Base-by-base conservation (phyloP, 495 filamentous ascomycete species). In the Aspergillus sparsus region DNA sequence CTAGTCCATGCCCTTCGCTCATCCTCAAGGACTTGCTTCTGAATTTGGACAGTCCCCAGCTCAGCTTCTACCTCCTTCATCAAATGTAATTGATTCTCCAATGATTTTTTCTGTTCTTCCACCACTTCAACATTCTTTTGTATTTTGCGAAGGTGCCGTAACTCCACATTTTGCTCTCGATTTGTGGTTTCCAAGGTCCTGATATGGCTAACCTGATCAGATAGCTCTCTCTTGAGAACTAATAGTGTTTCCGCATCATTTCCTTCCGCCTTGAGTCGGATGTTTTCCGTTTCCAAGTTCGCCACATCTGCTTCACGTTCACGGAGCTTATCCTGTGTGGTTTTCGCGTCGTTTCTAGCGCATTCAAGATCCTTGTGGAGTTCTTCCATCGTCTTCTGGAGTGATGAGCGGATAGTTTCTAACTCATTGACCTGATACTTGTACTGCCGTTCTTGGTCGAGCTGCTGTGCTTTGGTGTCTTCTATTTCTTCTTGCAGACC, bases 91-190 rank as follows among this genome's bases (percentile, higher is more conserved):
- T 85, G 89, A 51, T 84, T 84, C 69, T 97, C 88, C 53, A 99
- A 77, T 0, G 85, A 83, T 61, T 89, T 82, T 77, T 98, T 98
- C 76, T 99, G 91, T 68, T 99, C 94, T 65, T 98, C 93, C 0
- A 97, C 87, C n/a, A 98, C 82, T 62, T 97, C 92, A 5, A 97
- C 86, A 37, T 88, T 90, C 71, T 90, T 93, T 65, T 90, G 86
- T 16, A 87, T 69, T 67, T 91, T 87, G 13, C 91, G 85, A 42
- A 93, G 80, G 58, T 90, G 86, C 53, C 89, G 90, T 6, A 98
- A 73, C 66, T 99, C 93, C 7, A 81, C 71, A n/a, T 77, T 70
- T 65, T 96, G 93, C 51, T 95, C 89, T 34, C 92, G 79, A 64
- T 89, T 96, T 41, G 83, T 82, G 0, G 83, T 78, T 71, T 98